These are phyloP conservation scores for Pseudogymnoascus sp. DNA, from an alignment of 2,329 filamentous ascomycete species.

Conservation along the genomic window DNA sequence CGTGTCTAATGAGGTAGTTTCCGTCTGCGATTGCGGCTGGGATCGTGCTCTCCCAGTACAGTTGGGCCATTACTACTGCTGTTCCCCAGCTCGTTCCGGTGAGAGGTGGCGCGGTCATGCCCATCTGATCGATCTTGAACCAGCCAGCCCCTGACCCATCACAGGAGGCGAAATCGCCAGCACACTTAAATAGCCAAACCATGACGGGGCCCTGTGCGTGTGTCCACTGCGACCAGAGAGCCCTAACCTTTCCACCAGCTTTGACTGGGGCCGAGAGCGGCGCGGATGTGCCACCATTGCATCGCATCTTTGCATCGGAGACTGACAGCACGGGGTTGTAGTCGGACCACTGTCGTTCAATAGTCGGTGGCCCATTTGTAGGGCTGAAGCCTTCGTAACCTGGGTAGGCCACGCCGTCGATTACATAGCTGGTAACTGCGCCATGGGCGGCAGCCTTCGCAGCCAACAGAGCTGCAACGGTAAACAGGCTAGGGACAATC, in stretches of 20 bases:
- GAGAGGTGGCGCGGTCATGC: constrained; percentile 36
- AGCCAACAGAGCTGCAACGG: constrained; percentile 25
- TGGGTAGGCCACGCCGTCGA: constrained; percentile 34
- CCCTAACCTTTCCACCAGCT: constrained; percentile 40
- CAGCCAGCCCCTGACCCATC: constrained; percentile 44
- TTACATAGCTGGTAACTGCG: constrained; percentile 39
- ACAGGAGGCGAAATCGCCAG: constrained; percentile 38
- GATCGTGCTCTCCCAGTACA: constrained; percentile 42
- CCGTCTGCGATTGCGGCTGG: constrained; percentile 41
- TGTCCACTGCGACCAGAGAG: constrained; percentile 48
- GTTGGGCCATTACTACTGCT: constrained; percentile 35
- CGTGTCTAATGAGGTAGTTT: constrained; percentile 48
- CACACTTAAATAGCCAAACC: constrained; percentile 48
- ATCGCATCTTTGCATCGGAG: constrained; percentile 42
- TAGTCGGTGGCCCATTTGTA: constrained; percentile 38
- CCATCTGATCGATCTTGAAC: constrained; percentile 52
- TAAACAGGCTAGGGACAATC: constrained; percentile 30
- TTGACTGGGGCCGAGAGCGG: constrained; percentile 35
- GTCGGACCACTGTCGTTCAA: constrained; percentile 48
- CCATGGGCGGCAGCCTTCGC: constrained; percentile 29
- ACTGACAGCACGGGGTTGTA: constrained; percentile 46
- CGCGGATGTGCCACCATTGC: constrained; percentile 45
- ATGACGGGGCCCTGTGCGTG: constrained; percentile 50
- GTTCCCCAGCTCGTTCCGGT: constrained; percentile 41
- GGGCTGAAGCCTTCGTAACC: constrained; percentile 44